Base-by-base conservation (phyloP, 345 rosid genomes). In the Erodium maritimum region DNA sequence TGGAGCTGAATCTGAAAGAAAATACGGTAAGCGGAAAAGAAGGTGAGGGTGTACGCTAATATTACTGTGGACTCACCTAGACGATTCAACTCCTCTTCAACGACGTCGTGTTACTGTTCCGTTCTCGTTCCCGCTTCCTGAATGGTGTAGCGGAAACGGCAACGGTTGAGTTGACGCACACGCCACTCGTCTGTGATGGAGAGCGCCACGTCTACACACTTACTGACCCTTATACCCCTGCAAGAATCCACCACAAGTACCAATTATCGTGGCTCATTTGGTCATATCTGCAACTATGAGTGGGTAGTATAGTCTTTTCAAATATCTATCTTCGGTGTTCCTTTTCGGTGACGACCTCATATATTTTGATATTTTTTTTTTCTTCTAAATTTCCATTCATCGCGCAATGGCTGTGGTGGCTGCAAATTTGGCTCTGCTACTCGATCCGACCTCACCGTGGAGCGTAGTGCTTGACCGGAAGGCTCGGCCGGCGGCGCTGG, bases 361-460 rank as follows among this genome's bases (percentile, higher is more conserved):
- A 62, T 54, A 50, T 19, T 22, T 13, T 10, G 29, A 22, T 54
- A n/a, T 58, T 18, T 0, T 57, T 33, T 21, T 56, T 50, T 19
- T 61, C 29, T 17, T 56, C 16, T 42, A 33, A 16, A 7, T 61
- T 11, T 29, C 24, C 66, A 54, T 42, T 0, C 17, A 16, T 29
- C 3, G 21, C 17, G 24, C 55, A 51, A 87, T 87, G 95, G 93
- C 93, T 48, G 81, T 80, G 55, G 87, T 87, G 57, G 45, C 76
- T 3, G 97, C 95, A 51, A 88, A 91, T 75, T 61, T 82, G 24
- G 83, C 88, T 56, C 50, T 84, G 46, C 65, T 82, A 54, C 80
- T 79, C 8, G 95, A 86, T 75, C 69, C 76, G 34, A 63, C 61
- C 51, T 76, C 82, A 19, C 79, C 77, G 1, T 69, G 95, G 65